These are phyloP conservation scores for Fusarium mexicanum DNA, from an alignment of 2,329 filamentous ascomycete genomes.

Conservation along the genomic window DNA sequence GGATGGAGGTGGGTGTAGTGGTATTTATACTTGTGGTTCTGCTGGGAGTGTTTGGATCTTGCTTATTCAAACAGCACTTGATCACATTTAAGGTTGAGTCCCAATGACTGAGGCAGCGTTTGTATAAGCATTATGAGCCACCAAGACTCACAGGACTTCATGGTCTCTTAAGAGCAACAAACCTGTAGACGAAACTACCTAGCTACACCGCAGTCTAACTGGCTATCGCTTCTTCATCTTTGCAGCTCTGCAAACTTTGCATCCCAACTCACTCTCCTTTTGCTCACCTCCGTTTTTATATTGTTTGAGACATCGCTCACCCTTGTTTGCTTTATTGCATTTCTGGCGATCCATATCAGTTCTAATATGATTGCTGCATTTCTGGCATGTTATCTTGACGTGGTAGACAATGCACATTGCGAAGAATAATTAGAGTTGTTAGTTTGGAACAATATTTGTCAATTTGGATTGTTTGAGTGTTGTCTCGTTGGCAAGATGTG, in stretches of 20 bases:
- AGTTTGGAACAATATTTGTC: rapidly evolving
- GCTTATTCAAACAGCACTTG: neutral
- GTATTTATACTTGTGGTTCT: neutral
- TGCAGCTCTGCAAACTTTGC: neutral
- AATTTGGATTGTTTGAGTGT: neutral
- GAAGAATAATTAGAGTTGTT: rapidly evolving
- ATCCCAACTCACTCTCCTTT: neutral
- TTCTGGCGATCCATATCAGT: neutral
- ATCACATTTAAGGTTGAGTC: neutral
- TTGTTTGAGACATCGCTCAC: neutral
- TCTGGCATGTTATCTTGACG: neutral
- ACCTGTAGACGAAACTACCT: no score
- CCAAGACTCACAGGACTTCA: neutral
- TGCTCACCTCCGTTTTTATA: neutral
- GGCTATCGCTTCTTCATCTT: neutral
- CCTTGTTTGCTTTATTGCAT: neutral
- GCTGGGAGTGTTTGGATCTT: neutral
- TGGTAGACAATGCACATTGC: neutral
- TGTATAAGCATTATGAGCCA: neutral
- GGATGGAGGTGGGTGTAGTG: neutral
- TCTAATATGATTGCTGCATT: neutral
- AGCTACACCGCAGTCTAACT: no score
- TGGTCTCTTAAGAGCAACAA: no score
- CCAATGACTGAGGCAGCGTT: neutral
- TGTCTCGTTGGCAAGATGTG: neutral